Evolutionary conservation across 208 protist genomes (phyloP).

Genomic region (Acanthamoeba divionensis): DNA sequence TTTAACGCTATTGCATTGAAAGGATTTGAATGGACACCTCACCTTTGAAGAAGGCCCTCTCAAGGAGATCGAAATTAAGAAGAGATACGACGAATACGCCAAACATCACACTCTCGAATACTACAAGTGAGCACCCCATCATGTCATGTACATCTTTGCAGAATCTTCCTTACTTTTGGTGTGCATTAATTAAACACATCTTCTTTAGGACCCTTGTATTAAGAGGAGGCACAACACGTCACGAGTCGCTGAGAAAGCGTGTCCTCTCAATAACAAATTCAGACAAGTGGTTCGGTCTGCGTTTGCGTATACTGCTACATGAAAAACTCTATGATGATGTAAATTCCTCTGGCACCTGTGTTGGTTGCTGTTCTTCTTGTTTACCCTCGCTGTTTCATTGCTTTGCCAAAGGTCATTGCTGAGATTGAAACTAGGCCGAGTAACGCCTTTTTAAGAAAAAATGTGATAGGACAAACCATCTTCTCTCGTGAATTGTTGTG

Average conservation of each 20-base stretch:
- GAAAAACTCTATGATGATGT: not conserved
- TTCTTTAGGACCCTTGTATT: not conserved
- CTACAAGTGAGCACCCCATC: not conserved
- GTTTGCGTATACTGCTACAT: not conserved
- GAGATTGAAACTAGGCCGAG: not conserved
- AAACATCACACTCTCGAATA: not conserved
- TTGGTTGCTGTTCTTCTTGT: too few species aligned
- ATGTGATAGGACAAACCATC: not conserved
- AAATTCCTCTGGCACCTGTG: too few species aligned
- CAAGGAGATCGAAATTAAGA: not conserved
- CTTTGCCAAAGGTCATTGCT: not conserved
- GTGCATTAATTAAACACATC: too few species aligned
- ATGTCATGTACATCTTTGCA: too few species aligned
- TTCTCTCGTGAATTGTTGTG: too few species aligned
- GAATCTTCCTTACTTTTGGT: too few species aligned
- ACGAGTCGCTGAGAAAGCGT: not conserved
- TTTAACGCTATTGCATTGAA: not conserved
- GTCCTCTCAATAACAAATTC: not conserved
- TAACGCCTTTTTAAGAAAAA: not conserved
- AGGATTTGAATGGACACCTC: not conserved
- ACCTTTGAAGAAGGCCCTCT: not conserved
- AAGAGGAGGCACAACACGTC: not conserved
- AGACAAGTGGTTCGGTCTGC: not conserved
- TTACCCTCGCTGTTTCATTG: too few species aligned
- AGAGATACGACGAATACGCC: not conserved